Conservation (phyloP, 2,329 filamentous ascomycete species). For the Calonectria crousiana region DNA sequence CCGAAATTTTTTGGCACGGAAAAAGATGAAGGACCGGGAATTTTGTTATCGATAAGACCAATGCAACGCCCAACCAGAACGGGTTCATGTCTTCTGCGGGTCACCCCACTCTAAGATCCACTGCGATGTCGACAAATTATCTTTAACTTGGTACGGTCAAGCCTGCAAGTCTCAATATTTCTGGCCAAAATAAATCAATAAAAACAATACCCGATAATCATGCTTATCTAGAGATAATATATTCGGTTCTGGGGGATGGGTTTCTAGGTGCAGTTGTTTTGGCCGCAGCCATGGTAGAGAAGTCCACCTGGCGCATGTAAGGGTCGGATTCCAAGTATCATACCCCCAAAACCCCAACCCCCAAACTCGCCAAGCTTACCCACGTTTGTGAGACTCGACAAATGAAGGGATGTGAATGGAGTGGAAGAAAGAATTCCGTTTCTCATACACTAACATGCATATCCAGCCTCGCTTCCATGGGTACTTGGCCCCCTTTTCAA, state of each 20-base stretch:
- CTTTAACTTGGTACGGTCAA: neutral
- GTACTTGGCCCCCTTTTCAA: neutral
- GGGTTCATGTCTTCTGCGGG: constrained; percentile 9
- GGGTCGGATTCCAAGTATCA: neutral
- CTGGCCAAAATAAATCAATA: neutral
- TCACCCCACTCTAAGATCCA: constrained; percentile 31
- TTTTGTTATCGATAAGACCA: constrained; percentile 50
- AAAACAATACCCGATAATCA: neutral
- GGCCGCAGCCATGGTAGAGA: neutral
- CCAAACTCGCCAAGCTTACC: neutral
- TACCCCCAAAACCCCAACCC: neutral
- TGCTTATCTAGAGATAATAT: too few species aligned
- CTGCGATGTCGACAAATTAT: neutral
- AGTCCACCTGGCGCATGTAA: neutral
- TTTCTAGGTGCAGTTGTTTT: neutral
- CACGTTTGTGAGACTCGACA: neutral
- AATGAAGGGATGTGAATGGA: neutral
- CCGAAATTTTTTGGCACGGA: constrained; percentile 48
- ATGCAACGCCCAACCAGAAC: neutral
- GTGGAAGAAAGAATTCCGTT: neutral
- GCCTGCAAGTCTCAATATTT: neutral
- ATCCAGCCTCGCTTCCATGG: neutral
- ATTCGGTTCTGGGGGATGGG: neutral
- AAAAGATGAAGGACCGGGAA: constrained; percentile 34
- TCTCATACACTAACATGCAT: neutral